Conservation (phyloP, 345 rosid genomes). For the Populus deltoides region DNA sequence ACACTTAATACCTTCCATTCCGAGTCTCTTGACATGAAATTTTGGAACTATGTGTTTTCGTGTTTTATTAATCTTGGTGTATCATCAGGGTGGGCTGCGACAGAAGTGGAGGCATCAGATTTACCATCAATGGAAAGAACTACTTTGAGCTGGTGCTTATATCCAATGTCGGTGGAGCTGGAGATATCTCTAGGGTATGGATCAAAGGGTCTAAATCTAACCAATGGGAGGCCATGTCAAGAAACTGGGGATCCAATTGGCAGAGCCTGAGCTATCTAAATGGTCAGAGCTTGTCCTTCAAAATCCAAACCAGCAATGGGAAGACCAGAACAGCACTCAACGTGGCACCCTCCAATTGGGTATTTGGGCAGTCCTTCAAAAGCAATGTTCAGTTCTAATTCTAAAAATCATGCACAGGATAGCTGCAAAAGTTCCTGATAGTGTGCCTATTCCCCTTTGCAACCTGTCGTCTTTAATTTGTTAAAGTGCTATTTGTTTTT, state of each 20-base stretch:
- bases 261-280: constrained; percentile 63
- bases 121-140: constrained; percentile 59
- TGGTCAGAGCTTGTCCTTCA: constrained; percentile 62
- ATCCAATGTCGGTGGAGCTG: constrained; percentile 65
- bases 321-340: constrained; percentile 37
- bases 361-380: constrained; percentile 64
- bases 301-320: constrained; percentile 50
- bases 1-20: not conserved
- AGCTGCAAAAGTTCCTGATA: not conserved
- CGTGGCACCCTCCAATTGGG: constrained; percentile 54
- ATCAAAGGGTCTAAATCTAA: constrained; percentile 55
- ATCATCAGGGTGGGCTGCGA: constrained; percentile 50
- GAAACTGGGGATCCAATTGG: constrained; percentile 76
- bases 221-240: constrained; percentile 54
- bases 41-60: too few relatives aligned
- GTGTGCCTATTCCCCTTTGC: not conserved
- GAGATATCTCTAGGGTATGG: constrained; percentile 52
- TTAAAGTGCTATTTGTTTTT: not conserved
- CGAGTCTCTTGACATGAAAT: not conserved
- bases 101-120: constrained; percentile 69
- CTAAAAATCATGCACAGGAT: not conserved
- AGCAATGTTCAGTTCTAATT: constrained; percentile 51
- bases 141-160: constrained; percentile 71
- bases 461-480: not conserved
- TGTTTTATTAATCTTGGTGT: not conserved